Conservation (phyloP, 495 filamentous ascomycete species). For the Penicillium subrubescens region DNA sequence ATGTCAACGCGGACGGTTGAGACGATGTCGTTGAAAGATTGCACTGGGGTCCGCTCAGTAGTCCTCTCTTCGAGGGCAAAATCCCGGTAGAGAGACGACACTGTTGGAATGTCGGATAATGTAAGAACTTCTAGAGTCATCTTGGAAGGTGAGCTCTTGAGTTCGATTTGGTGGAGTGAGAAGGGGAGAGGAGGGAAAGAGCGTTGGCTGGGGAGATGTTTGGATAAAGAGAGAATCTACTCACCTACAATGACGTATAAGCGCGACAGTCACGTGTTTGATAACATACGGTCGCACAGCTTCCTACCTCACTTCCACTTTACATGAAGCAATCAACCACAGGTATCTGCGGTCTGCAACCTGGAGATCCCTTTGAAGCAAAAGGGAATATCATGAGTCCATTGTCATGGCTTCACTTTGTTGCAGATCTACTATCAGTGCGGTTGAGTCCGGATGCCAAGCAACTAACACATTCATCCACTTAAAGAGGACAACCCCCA, state of each 20-base stretch:
- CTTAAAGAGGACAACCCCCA: background rate
- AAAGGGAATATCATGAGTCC: background rate
- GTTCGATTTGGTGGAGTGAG: background rate
- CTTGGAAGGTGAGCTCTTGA: background rate
- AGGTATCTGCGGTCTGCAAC: background rate
- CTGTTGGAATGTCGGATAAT: constrained; percentile 14
- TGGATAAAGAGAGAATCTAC: background rate
- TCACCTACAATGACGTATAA: background rate
- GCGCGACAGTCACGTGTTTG: background rate
- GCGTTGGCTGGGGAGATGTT: background rate
- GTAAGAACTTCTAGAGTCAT: background rate
- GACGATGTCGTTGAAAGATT: constrained; percentile 70
- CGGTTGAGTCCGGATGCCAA: background rate
- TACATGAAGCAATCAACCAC: background rate
- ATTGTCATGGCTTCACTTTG: background rate
- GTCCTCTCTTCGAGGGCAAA: background rate
- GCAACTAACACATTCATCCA: background rate
- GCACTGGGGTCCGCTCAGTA: constrained; percentile 37
- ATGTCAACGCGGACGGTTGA: constrained; percentile 77
- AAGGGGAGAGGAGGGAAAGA: background rate
- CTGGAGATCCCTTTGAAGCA: background rate
- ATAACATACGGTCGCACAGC: background rate
- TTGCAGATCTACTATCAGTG: background rate
- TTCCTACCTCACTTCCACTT: background rate
- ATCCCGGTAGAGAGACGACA: constrained; percentile 14